A percentile compares a stretch with the other conserved stretches of the same genome.
Conservation (phyloP, 2,329 filamentous ascomycete genomes). For the Aureobasidium sp. region DNA sequence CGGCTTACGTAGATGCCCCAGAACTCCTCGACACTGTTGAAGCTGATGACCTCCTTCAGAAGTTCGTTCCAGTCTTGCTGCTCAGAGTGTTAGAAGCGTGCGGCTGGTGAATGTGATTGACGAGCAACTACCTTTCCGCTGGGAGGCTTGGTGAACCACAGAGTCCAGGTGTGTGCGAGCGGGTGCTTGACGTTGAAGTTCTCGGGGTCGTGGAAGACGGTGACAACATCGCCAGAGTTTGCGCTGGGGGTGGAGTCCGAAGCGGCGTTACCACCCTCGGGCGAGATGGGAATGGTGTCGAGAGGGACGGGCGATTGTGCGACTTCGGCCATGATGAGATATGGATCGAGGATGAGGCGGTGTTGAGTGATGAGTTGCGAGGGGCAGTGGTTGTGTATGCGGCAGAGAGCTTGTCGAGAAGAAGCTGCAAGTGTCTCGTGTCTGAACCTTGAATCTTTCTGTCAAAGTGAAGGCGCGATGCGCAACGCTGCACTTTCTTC, state of each 20-base stretch:
- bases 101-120: not conserved
- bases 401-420: not conserved
- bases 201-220: conserved; percentile 95
- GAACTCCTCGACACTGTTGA: conserved; percentile 98
- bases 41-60: conserved; percentile 96
- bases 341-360: not conserved
- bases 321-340: conserved; percentile 27
- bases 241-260: conserved; percentile 33
- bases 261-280: conserved; percentile 38
- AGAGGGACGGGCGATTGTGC: conserved; percentile 43
- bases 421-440: not conserved
- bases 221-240: conserved; percentile 57
- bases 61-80: conserved; percentile 92
- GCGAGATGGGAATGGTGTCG: conserved; percentile 49
- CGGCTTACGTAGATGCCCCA: conserved; percentile 94
- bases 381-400: not conserved
- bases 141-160: conserved; percentile 99
- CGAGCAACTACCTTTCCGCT: conserved; percentile 66
- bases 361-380: not conserved
- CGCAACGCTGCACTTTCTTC: not conserved
- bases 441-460: not conserved
- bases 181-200: conserved; percentile 99
- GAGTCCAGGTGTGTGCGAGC: conserved; percentile 92
- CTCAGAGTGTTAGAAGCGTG: conserved; percentile 10
- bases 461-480: not conserved